Evolutionary conservation across 1,139 yeast genomes (phyloP), one percentile per base, ranked within the genome.

Genomic region (Arxiozyma slooffiae): DNA sequence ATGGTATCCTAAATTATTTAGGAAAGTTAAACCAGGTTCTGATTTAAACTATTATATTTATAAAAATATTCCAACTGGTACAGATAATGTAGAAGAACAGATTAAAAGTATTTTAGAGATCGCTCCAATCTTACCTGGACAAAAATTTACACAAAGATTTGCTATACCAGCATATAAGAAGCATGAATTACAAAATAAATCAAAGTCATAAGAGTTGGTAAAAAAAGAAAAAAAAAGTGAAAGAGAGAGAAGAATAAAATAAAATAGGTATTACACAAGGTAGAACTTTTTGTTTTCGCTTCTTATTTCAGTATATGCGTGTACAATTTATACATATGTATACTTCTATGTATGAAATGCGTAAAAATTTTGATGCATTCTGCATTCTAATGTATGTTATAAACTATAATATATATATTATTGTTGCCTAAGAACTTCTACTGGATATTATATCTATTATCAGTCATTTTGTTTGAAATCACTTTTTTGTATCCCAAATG

Each of bases 71-170:
- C 72, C 74, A 21, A 69, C 68, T 18, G 71, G 71, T 24, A 22
- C 7, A 6, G 64, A 66, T 8, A 70, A 72, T 45, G 72, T 83
- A 8, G 78, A 79, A 49, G 68, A 68, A 18, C 78, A 84, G 63
- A 75, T 73, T 41, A 72, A 75, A 53, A 75, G 78, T 48, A 72
- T 87, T 21, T 71, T 82, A 49, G 80, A 79, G 49, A 70, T 82
- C 46, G 86, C 81, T 34, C 96, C 90, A 3, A 77, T 87, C 47
- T 67, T 85, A 44, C 95, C 96, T 0, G 95, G 95, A 23, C 94
- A 85, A 62, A 60, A 70, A 50, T 80, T 80, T 60, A 76, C 80
- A 22, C 78, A 76, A 22, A 76, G 79, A 57, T 85, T 84, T 64
- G 77, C 79, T 41, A 78, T 80, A 38, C 90, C 95, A 7, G 94